Evolutionary conservation across 208 protist species (phyloP).

Genomic region (Leishmania arabica): DNA sequence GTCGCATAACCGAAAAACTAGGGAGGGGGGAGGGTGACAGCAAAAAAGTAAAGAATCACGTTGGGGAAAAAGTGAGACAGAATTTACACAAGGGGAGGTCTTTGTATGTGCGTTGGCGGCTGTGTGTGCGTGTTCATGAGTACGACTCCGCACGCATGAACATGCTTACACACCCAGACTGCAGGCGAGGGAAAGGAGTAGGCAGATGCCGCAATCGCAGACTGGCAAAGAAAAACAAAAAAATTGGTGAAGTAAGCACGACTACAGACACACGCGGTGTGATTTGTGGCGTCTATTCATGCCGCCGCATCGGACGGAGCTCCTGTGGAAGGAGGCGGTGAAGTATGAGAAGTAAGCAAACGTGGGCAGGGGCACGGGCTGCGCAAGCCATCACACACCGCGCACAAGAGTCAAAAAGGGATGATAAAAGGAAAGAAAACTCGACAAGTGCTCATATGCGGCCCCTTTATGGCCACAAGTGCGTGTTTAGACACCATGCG

Average conservation of each 20-base stretch:
- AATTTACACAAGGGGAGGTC: not conserved
- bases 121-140: not conserved
- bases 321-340: not conserved
- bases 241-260: not conserved
- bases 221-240: not conserved
- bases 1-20: not conserved
- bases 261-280: not conserved
- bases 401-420: not conserved
- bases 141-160: not conserved
- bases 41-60: not conserved
- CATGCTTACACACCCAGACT: not conserved
- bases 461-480: no score
- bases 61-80: not conserved
- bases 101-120: not conserved
- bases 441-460: not conserved
- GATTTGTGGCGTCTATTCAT: not conserved
- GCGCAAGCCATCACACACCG: not conserved
- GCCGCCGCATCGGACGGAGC: no score
- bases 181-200: not conserved
- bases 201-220: not conserved
- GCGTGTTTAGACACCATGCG: not conserved
- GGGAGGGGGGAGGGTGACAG: no score
- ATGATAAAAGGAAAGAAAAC: not conserved
- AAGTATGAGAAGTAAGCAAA: not conserved
- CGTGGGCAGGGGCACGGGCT: not conserved